Conservation (phyloP, 805 yeast species). For the Teunomyces stri region DNA sequence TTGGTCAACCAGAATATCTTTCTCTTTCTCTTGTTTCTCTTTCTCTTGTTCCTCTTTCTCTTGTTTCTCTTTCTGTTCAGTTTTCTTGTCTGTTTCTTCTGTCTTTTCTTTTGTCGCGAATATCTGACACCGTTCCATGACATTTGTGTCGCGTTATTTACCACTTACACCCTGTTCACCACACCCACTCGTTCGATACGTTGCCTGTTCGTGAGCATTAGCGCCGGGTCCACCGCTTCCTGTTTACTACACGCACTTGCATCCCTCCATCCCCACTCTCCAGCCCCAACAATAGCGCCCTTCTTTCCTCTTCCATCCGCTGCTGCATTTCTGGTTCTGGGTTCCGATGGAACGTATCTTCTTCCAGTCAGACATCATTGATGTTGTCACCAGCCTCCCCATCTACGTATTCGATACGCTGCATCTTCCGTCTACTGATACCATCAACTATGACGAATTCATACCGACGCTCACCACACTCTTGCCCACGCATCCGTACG, state of each 20-base stretch:
- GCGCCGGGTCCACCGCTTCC: too few relatives aligned
- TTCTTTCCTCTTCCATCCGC: too few relatives aligned
- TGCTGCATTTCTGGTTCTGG: background rate
- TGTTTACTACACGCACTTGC: background rate
- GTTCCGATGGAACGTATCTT: conserved; percentile 43
- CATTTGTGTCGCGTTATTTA: conserved; percentile 2
- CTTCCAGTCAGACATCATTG: conserved; percentile 58
- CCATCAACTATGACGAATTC: conserved; percentile 44
- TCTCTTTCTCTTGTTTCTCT: too few relatives aligned
- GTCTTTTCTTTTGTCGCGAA: background rate
- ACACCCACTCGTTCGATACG: background rate
- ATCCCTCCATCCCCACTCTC: too few relatives aligned
- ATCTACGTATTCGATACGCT: conserved; percentile 82
- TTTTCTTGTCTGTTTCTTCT: too few relatives aligned
- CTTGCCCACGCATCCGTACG: conserved; percentile 64
- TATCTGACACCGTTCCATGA: background rate
- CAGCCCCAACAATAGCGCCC: too few relatives aligned
- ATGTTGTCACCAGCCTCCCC: conserved; percentile 68
- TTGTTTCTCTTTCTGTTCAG: background rate
- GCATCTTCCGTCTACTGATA: conserved; percentile 63
- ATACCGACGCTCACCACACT: conserved; percentile 53
- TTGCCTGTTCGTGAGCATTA: too few relatives aligned
- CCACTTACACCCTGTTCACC: conserved; percentile 1
- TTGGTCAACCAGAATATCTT: too few relatives aligned
- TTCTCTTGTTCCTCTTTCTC: background rate